Evolutionary conservation across 78 protist genomes (phyloP), one percentile per base, ranked within the genome.

Genomic region (Neovahlkampfia damariscottae): DNA sequence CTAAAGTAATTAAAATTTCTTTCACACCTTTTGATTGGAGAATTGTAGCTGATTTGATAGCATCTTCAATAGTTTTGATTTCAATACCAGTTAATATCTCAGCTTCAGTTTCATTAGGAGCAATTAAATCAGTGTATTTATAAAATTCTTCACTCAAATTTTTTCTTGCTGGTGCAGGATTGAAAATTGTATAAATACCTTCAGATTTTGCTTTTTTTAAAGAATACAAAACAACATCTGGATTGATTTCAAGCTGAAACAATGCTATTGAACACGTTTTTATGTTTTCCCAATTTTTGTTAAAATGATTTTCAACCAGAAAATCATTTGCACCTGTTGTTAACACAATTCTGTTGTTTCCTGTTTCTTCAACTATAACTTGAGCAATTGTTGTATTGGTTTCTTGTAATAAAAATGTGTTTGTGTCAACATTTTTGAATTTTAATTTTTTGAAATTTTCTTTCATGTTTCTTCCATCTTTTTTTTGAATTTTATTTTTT

Each of bases 41-140:
- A 68, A 71, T n/a, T n/a, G n/a, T n/a, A 5, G 8, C 84, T 19
- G 72, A 34, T 0, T 8, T n/a, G 29, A 8, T 5, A 40, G 35
- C 74, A 29, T 0, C 71, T 0, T 28, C 59, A 27, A 37, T 2
- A 34, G 34, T 34, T 5, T 41, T 30, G 59, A 70, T 70, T 5
- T 2, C 27, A 37, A 41, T 27, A n/a, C 70, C 85, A n/a, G 70
- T 35, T 38, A 74, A 7, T 38, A 81, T 2, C 34, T 67, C 5
- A 1, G 79, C 37, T 70, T 81, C 85, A 31, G 66, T n/a, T 36
- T 81, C 77, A n/a, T 81, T 81, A 19, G 78, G 79, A n/a, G 34
- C 8, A 28, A 81, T 0, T 0, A 81, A 0, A 31, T 8, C 30
- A 50, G 30, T 62, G 8, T 37, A 38, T 30, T 32, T n/a, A 36